Evolutionary conservation across 371 early-diverging fungal genomes (phyloP).

Genomic region (Modicella reniformis): DNA sequence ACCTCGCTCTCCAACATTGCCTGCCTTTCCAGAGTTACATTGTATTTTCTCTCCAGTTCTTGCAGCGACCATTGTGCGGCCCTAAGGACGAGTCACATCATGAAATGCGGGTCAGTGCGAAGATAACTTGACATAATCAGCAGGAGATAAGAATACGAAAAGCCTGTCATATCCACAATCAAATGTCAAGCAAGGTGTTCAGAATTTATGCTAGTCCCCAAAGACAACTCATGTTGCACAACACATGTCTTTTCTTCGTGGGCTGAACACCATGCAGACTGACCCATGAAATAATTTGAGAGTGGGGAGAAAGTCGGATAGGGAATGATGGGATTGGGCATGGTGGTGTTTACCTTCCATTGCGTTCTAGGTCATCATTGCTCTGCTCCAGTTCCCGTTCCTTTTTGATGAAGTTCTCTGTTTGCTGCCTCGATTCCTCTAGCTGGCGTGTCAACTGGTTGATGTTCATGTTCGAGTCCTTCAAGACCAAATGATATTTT

Average conservation of each 20-base stretch:
- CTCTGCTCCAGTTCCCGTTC: conserved; percentile 82
- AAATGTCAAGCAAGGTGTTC: conserved; percentile 23
- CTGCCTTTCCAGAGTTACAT: conserved; percentile 75
- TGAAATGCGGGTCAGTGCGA: not conserved
- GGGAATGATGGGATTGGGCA: no score
- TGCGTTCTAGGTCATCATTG: conserved; percentile 83
- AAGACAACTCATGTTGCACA: conserved; percentile 37
- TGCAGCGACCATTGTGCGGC: conserved; percentile 77
- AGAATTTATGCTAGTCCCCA: no score
- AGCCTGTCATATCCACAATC: conserved; percentile 16
- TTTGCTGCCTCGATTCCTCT: conserved; percentile 76
- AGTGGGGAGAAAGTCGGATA: not conserved
- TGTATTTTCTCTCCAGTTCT: conserved; percentile 78
- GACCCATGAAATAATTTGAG: conserved; percentile 17
- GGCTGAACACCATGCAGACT: not conserved
- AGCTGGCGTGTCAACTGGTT: conserved; percentile 80
- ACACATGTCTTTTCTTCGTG: conserved; percentile 12
- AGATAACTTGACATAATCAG: not conserved
- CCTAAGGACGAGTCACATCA: conserved; percentile 38
- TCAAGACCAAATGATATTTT: conserved; percentile 62
- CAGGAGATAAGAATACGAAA: not conserved
- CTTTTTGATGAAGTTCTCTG: conserved; percentile 77
- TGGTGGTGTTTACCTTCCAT: conserved; percentile 60
- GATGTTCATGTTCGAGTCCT: conserved; percentile 71
- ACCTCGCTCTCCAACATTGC: conserved; percentile 77